Evolutionary conservation across 2,329 filamentous ascomycete species (phyloP).

Genomic region (Aspergillus carbonarius): DNA sequence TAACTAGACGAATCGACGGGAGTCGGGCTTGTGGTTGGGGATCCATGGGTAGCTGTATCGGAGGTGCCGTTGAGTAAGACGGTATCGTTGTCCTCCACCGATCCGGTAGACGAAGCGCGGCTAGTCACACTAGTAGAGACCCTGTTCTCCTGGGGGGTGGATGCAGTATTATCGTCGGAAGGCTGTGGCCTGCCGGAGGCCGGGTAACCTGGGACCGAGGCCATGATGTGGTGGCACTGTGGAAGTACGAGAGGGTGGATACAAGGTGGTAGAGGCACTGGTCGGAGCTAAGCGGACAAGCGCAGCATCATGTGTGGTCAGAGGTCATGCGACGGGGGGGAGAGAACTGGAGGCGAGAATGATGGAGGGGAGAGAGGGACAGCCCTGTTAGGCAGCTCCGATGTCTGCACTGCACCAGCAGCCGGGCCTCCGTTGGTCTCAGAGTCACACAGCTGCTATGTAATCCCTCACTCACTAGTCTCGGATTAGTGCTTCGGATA

Average conservation of each 20-base stretch:
- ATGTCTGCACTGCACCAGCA: background rate
- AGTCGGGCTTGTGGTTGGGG: conserved; percentile 13
- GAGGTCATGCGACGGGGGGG: background rate
- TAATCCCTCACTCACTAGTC: background rate
- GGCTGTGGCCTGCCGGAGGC: conserved; percentile 27
- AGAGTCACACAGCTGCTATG: background rate
- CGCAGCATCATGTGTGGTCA: conserved; percentile 15
- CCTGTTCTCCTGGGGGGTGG: conserved; percentile 14
- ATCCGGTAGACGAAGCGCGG: conserved; percentile 14
- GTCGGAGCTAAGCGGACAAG: conserved; percentile 1
- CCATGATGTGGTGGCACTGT: conserved; percentile 31
- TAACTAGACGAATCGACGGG: conserved; percentile 17
- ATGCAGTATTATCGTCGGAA: conserved; percentile 27
- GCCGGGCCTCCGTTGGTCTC: background rate
- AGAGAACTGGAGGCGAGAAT: conserved; percentile 6
- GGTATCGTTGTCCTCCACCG: conserved; percentile 29
- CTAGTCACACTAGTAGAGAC: background rate
- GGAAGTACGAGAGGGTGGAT: background rate
- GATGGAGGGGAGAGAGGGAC: conserved; percentile 1
- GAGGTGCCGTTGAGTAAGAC: conserved; percentile 30
- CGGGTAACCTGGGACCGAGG: conserved; percentile 35
- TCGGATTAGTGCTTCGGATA: conserved; percentile 15
- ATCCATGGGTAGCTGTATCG: conserved; percentile 20
- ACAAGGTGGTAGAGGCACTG: background rate
- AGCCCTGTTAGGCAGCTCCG: conserved; percentile 5